phyloP scores from a whole-genome alignment of 352 stramenopile genomes.

The Aphanomyces invadans region DNA sequence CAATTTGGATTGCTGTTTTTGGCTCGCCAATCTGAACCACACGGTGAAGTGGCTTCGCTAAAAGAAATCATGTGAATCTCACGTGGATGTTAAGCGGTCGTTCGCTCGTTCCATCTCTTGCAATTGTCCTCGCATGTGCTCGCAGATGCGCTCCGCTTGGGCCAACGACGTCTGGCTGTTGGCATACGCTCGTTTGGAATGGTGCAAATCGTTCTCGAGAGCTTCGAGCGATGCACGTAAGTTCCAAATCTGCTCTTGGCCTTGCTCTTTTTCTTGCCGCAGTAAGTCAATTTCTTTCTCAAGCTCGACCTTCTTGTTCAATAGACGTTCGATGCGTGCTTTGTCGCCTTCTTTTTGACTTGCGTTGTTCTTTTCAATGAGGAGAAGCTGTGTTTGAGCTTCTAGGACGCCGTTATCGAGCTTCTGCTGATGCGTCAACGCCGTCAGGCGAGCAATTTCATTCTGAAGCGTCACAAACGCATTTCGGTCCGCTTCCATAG shows the following conservation, averaged over 20 bases:
- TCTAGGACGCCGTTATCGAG: slow-evolving; percentile 54
- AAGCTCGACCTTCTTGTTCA: slow-evolving; percentile 75
- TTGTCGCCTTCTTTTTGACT: slow-evolving; percentile 75
- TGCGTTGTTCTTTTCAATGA: slow-evolving; percentile 63
- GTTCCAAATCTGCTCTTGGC: slow-evolving; percentile 68
- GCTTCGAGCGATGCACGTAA: slow-evolving; percentile 53
- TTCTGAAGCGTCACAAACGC: slow-evolving; percentile 33
- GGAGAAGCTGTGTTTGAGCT: slow-evolving; percentile 55
- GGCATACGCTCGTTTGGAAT: slow-evolving; percentile 72
- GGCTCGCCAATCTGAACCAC: slow-evolving; percentile 38
- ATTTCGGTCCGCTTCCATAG: slow-evolving; percentile 62
- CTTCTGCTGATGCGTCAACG: slow-evolving; percentile 48
- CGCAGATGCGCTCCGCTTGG: slow-evolving; percentile 54
- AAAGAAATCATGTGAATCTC: not conserved
- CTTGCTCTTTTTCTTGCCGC: slow-evolving; percentile 46
- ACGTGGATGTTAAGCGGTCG: slow-evolving; percentile 68
- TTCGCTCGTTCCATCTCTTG: slow-evolving; percentile 72
- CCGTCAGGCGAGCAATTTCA: slow-evolving; percentile 35
- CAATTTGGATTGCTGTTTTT: slow-evolving; percentile 67
- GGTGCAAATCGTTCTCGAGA: slow-evolving; percentile 67
- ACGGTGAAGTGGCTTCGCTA: too few species aligned
- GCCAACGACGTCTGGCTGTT: slow-evolving; percentile 67
- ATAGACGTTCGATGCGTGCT: slow-evolving; percentile 57
- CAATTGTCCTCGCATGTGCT: slow-evolving; percentile 57
- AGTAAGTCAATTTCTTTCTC: slow-evolving; percentile 50